Percentiles rank a stretch among this genome's conserved stretches.
Conservation (phyloP, 1,139 yeast genomes). For the Lodderomyces beijingensis region DNA sequence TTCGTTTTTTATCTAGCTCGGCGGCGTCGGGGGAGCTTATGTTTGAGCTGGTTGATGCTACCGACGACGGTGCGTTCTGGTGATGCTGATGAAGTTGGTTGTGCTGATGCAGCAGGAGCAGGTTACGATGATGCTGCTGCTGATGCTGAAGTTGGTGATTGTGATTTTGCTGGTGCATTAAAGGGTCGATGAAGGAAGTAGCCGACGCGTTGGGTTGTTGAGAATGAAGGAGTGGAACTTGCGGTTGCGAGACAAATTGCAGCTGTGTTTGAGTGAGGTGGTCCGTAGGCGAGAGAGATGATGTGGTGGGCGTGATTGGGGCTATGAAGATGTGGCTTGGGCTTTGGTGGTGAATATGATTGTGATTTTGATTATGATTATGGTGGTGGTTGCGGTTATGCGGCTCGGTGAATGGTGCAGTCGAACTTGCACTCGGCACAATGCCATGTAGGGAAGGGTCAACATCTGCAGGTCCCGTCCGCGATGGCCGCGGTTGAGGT, state of each 20-base stretch:
- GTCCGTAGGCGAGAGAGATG: no score
- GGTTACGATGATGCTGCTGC: not conserved
- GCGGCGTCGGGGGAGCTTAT: conserved; percentile 6
- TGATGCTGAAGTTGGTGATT: conserved; percentile 1
- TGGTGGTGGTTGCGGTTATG: conserved; percentile 11
- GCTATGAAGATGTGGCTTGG: conserved; percentile 3
- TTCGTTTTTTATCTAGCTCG: conserved; percentile 53
- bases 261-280: no score
- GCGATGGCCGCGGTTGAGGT: conserved; percentile 8
- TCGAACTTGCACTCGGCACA: not conserved
- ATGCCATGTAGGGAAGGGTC: not conserved
- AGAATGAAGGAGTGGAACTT: conserved; percentile 23
- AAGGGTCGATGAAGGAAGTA: conserved; percentile 2
- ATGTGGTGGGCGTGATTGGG: conserved; percentile 4
- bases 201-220: conserved; percentile 9
- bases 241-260: conserved; percentile 9
- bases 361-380: conserved; percentile 6
- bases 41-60: conserved; percentile 2
- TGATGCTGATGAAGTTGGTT: not conserved
- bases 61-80: conserved; percentile 1
- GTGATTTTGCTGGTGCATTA: conserved; percentile 1
- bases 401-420: conserved; percentile 1
- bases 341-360: conserved; percentile 8
- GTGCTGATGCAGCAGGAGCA: not conserved
- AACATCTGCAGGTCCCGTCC: conserved; percentile 1